Percentiles rank a stretch among this genome's conserved stretches.
Evolutionary conservation across 2,329 filamentous ascomycete species (phyloP).

Genomic region (Biscogniauxia marginata): DNA sequence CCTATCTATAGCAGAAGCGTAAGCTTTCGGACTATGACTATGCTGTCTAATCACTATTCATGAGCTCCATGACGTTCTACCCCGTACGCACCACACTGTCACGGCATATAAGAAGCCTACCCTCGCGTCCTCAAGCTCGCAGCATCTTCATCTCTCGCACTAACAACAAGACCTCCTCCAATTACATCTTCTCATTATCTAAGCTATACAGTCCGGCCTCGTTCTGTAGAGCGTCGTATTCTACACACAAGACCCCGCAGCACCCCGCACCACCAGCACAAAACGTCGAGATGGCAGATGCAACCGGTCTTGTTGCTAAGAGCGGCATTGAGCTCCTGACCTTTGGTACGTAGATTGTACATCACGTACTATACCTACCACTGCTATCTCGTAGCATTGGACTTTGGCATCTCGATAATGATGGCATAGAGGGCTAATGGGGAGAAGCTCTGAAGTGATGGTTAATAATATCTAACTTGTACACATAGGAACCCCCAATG

Average conservation of each 20-base stretch:
- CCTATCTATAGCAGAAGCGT: no score
- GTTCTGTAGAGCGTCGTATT: constrained; percentile 11
- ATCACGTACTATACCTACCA: no score
- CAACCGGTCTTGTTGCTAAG: constrained; percentile 58
- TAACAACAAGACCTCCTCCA: neutral
- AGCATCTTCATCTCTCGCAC: neutral
- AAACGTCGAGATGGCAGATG: constrained; percentile 35
- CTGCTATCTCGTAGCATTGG: no score
- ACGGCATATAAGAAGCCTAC: constrained; percentile 23
- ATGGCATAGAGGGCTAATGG: no score
- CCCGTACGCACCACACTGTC: constrained; percentile 8
- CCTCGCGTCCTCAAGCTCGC: constrained; percentile 9
- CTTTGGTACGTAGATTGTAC: constrained; percentile 43
- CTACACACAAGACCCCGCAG: constrained; percentile 12
- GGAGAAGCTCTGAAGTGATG: no score
- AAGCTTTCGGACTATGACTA: no score
- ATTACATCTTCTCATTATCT: neutral
- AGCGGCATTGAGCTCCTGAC: constrained; percentile 66
- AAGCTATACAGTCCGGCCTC: neutral
- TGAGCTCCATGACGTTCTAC: constrained; percentile 16
- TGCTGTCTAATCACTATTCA: no score
- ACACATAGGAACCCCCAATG: constrained; percentile 48
- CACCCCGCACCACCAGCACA: constrained; percentile 8
- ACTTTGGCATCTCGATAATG: no score
- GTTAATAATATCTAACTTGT: constrained; percentile 1